Evolutionary conservation across 441 rosid genomes (phyloP).

Genomic region (Gossypium davidsonii): DNA sequence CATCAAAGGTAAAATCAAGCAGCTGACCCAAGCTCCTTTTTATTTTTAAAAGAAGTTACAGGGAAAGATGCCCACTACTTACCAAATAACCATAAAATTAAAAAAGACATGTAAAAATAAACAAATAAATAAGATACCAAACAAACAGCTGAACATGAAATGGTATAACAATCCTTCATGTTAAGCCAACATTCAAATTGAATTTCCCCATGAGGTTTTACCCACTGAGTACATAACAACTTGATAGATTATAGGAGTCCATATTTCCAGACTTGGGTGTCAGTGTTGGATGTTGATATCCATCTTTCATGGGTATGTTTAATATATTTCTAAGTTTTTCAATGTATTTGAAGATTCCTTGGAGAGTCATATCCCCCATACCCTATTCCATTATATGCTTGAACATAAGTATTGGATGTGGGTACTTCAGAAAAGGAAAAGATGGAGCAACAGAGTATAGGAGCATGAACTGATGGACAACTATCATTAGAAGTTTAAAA

Average conservation of each 20-base stretch:
- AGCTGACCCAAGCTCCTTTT: background rate
- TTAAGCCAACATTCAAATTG: background rate
- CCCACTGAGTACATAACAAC: background rate
- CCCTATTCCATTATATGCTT: background rate
- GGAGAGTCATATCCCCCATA: background rate
- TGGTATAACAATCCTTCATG: background rate
- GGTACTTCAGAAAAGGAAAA: background rate
- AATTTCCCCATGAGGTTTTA: background rate
- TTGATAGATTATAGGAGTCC: background rate
- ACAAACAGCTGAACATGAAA: background rate
- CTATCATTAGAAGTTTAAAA: background rate
- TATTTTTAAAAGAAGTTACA: background rate
- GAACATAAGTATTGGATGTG: background rate
- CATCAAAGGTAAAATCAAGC: background rate
- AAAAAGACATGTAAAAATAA: background rate
- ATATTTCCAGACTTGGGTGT: background rate
- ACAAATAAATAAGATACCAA: background rate
- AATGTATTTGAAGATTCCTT: background rate
- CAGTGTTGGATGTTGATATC: background rate
- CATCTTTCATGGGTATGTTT: background rate
- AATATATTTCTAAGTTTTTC: background rate
- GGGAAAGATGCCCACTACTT: background rate
- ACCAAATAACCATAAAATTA: background rate
- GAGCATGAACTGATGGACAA: background rate
- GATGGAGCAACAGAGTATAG: background rate